A percentile compares a stretch with the other conserved stretches of the same genome.
Evolutionary conservation across 2,329 filamentous ascomycete species (phyloP).

Genomic region (Aspergillus arachidicola): DNA sequence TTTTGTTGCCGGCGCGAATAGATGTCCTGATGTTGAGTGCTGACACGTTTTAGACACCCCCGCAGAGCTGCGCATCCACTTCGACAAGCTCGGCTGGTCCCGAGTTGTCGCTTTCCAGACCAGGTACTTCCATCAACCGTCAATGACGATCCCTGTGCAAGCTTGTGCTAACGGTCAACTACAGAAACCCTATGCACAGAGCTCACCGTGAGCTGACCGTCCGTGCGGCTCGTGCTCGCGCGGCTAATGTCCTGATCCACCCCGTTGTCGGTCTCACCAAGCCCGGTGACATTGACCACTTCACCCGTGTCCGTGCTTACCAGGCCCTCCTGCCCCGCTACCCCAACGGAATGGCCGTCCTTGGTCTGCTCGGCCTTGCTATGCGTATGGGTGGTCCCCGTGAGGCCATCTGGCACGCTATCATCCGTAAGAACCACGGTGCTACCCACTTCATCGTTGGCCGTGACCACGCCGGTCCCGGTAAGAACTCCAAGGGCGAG

Average conservation of each 20-base stretch:
- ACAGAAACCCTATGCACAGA: conserved; percentile 95
- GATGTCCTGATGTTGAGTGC: not conserved
- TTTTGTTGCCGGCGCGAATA: conserved; percentile 13
- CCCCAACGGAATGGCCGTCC: conserved; percentile 97
- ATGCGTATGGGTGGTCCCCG: conserved; percentile 99
- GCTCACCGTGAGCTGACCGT: conserved; percentile 98
- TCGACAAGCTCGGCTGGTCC: conserved; percentile 99
- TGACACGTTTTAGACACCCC: conserved; percentile 68
- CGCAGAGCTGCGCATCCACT: conserved; percentile 90
- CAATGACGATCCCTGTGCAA: not conserved
- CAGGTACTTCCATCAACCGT: conserved; percentile 33
- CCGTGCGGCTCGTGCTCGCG: conserved; percentile 89
- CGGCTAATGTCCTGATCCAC: conserved; percentile 98
- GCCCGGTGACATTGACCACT: conserved; percentile 99
- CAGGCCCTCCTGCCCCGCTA: conserved; percentile 94
- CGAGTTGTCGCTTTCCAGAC: conserved; percentile 99
- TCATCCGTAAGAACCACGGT: conserved; percentile 99
- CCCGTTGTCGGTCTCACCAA: conserved; percentile 98
- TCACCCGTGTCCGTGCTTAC: conserved; percentile 98
- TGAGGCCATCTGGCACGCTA: conserved; percentile 99
- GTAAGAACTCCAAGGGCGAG: conserved; percentile 95
- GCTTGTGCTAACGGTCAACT: conserved; percentile 3
- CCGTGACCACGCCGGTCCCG: conserved; percentile 95
- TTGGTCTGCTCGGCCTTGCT: conserved; percentile 90
- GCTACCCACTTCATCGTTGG: conserved; percentile 99